Conservation (phyloP, 2,329 filamentous ascomycete genomes). For the Colletotrichum kahawae region DNA sequence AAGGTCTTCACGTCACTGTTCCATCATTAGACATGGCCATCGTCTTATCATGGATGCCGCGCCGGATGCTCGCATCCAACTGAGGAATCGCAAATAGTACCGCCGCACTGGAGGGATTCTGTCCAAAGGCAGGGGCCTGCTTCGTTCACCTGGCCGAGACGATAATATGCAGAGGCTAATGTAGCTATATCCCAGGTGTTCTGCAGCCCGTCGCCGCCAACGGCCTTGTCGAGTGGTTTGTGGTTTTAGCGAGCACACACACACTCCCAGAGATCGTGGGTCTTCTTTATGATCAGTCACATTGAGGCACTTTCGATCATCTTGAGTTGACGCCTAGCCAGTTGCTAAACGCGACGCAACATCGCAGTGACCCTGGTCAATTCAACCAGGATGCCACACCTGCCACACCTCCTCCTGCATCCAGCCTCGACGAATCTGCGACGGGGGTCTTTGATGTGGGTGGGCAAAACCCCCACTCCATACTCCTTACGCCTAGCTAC, state of each 20-base stretch:
- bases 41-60: background rate
- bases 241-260: background rate
- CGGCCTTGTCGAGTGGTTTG: background rate
- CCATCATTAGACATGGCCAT: background rate
- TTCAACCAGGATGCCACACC: background rate
- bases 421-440: background rate
- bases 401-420: background rate
- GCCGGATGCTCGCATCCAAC: background rate
- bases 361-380: background rate
- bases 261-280: background rate
- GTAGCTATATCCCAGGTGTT: background rate
- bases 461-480: constrained; percentile 8
- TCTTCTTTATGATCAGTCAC: constrained; percentile 6
- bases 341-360: background rate
- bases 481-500: background rate
- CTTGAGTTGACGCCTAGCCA: background rate
- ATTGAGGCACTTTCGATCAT: constrained; percentile 10
- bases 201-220: background rate
- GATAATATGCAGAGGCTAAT: background rate
- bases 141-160: background rate
- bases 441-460: background rate
- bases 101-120: background rate
- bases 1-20: background rate
- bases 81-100: background rate
- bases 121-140: background rate